Evolutionary conservation across 2,329 filamentous ascomycete species (phyloP), one percentile per base, ranked within the genome.

Genomic region (Diaporthe amygdali): DNA sequence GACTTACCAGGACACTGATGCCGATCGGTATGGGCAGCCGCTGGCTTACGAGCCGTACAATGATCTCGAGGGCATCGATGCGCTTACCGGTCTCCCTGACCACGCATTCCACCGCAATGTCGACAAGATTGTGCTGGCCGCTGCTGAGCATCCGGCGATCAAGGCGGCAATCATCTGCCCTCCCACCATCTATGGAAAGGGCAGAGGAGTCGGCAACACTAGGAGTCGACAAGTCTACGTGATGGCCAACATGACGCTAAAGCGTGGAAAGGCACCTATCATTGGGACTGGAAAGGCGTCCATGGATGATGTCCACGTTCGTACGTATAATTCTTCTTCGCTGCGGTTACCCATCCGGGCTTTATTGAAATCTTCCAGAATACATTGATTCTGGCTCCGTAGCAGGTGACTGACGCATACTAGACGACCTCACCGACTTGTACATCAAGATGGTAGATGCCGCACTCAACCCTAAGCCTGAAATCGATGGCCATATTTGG

Each of bases 81-180:
- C 88, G 41, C 82, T 92, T 32, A 82, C 88, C 3, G 84, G 77
- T 12, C 76, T 93, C 0, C 90, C 90, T 0, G 87, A 90, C 75
- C 76, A 80, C 0, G 90, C 86, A 15, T 77, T 85, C 39, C 93
- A 95, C 80, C 88, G 92, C 22, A 84, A 91, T 76, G 88, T 94
- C 5, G 93, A 95, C 79, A 88, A 90, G 77, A 85, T 93, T 30
- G 87, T 94, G n/a, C 81, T 86, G 27, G 81, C 74, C 0, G 79
- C 82, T 51, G 82, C 81, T 55, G 71, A 74, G 51, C 77, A 78
- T 3, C 77, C 80, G 9, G 72, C 72, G 1, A 81, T 87, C 69
- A 82, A 80, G 74, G 81, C 81, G 10, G 81, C 85, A 51, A 83
- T 89, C 71, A 76, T 88, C 25, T 79, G 80, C 3, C 86, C 86